Percentiles rank a stretch among this genome's conserved stretches.
Conservation (phyloP, 2,329 filamentous ascomycete species). For the Ascochyta pisi region DNA sequence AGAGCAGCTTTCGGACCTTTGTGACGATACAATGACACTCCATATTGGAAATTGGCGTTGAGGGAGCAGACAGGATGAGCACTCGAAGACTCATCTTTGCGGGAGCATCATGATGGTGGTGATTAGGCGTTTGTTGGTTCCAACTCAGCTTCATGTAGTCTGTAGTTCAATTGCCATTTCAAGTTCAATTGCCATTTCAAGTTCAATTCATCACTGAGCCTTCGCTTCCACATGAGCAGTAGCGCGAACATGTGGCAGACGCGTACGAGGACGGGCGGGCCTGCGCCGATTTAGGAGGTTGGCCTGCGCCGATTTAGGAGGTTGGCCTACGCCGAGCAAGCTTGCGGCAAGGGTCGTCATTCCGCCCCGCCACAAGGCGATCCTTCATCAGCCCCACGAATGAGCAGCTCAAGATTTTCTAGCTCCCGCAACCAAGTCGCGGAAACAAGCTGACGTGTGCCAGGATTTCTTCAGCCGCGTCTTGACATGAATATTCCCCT, state of each 20-base stretch:
- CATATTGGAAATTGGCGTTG: conserved; percentile 15
- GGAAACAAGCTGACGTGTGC: conserved; percentile 8
- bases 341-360: conserved; percentile 2
- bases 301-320: conserved; percentile 1
- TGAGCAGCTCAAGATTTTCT: conserved; percentile 1
- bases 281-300: not conserved
- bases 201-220: not conserved
- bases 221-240: not conserved
- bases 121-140: conserved; percentile 2
- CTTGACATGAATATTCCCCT: not conserved
- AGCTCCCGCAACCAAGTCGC: conserved; percentile 10
- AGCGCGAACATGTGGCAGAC: too few species aligned
- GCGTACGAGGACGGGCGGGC: not conserved
- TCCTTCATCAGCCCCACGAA: conserved; percentile 6
- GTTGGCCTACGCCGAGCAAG: conserved; percentile 5
- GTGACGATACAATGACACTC: conserved; percentile 18
- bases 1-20: conserved; percentile 6
- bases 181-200: not conserved
- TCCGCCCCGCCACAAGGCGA: not conserved
- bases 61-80: conserved; percentile 11
- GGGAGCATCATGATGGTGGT: conserved; percentile 5
- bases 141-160: conserved; percentile 9
- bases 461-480: conserved; percentile 2
- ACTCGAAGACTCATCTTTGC: not conserved
- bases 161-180: conserved; percentile 3